Conservation (phyloP, 352 stramenopile species). For the Phytophthora constricta region DNA sequence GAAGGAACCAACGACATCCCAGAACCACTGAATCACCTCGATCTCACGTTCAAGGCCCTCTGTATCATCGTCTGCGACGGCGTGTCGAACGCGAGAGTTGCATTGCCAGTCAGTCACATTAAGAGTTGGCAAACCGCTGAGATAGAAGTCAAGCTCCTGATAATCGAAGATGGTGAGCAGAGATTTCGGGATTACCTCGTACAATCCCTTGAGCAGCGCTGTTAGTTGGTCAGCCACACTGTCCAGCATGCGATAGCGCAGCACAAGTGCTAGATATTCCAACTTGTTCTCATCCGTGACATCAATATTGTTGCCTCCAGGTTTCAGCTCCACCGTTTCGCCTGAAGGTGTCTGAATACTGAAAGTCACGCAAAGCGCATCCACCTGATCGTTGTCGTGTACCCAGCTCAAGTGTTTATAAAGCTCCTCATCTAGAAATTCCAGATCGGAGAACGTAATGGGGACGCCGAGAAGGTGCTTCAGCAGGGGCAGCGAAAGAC, state of each 20-base stretch:
- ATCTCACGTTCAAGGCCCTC: conserved; percentile 58
- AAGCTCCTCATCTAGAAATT: conserved; percentile 85
- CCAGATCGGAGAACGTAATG: conserved; percentile 87
- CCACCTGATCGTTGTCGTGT: conserved; percentile 73
- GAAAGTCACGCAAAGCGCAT: conserved; percentile 80
- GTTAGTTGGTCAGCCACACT: conserved; percentile 91
- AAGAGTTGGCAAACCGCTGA: conserved; percentile 86
- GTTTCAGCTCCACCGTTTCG: conserved; percentile 90
- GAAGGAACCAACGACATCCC: conserved; percentile 86
- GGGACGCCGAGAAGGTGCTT: conserved; percentile 86
- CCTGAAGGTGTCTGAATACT: conserved; percentile 68
- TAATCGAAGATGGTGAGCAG: conserved; percentile 93
- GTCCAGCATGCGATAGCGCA: conserved; percentile 94
- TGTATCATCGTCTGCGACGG: conserved; percentile 53
- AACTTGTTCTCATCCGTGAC: conserved; percentile 96
- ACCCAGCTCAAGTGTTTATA: conserved; percentile 79
- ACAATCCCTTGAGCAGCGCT: conserved; percentile 92
- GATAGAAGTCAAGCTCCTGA: conserved; percentile 96
- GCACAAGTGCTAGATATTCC: conserved; percentile 94
- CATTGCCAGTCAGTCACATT: conserved; percentile 90
- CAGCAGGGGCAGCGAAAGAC: conserved; percentile 92
- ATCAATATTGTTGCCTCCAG: conserved; percentile 86
- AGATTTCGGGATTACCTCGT: conserved; percentile 91
- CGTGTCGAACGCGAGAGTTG: conserved; percentile 69
- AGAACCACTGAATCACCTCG: conserved; percentile 91